Conservation (phyloP, 1,284 basidiomycete species). For the Rhodotorula mucilaginosa region DNA sequence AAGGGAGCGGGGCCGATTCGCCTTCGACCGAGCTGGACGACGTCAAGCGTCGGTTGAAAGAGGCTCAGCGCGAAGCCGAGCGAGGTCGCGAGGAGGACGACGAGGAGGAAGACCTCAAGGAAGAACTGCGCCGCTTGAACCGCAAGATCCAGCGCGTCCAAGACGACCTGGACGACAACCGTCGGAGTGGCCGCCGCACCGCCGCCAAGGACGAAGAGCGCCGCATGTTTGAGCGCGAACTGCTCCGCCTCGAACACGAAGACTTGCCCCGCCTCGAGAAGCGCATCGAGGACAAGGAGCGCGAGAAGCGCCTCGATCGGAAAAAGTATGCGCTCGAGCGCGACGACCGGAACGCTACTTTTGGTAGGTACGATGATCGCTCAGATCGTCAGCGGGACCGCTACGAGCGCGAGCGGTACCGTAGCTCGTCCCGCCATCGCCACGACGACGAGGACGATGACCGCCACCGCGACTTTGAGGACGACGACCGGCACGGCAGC, state of each 20-base stretch:
- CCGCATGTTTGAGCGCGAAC: constrained; percentile 81
- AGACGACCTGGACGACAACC: constrained; percentile 89
- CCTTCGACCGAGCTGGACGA: constrained; percentile 70
- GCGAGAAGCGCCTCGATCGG: constrained; percentile 70
- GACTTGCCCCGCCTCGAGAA: constrained; percentile 86
- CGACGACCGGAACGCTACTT: constrained; percentile 78
- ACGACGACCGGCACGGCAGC: constrained; percentile 5
- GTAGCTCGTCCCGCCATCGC: constrained; percentile 6
- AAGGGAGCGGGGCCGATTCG: constrained; percentile 54
- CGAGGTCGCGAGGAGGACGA: constrained; percentile 63
- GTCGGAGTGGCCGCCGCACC: constrained; percentile 69
- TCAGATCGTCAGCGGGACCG: constrained; percentile 19
- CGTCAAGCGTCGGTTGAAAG: constrained; percentile 80
- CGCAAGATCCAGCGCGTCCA: constrained; percentile 83
- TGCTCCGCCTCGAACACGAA: constrained; percentile 84
- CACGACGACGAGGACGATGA: constrained; percentile 16
- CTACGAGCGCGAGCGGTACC: constrained; percentile 48
- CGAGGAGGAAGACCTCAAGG: constrained; percentile 83
- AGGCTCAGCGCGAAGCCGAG: constrained; percentile 79
- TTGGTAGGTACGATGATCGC: constrained; percentile 36
- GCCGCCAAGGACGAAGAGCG: constrained; percentile 79
- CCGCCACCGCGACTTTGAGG: constrained; percentile 36
- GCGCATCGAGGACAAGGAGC: constrained; percentile 75
- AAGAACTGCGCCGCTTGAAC: constrained; percentile 83
- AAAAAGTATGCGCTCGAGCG: constrained; percentile 74